Base-by-base conservation (phyloP, 345 rosid species). In the Acer negundo region DNA sequence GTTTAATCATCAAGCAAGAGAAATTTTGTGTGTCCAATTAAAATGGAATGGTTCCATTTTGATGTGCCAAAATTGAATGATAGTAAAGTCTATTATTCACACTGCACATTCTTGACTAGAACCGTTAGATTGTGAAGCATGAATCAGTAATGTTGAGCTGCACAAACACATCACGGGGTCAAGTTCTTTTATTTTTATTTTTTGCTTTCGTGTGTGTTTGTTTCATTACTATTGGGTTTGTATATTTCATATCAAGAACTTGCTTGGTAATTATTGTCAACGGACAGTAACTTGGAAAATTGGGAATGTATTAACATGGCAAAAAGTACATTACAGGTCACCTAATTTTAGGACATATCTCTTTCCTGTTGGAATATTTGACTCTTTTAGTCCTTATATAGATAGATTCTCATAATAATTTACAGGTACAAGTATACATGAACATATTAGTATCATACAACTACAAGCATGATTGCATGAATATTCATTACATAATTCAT, bases 1-100 rank as follows among this genome's bases (percentile, higher is more conserved):
- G 49, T 73, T 74, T 64, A 49, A 28, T 76, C 38, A 76, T 44
- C 31, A 22, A 64, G 71, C 78, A 44, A 64, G 67, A 55, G 49
- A 35, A 56, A 68, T 55, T 84, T 76, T 46, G 28, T 65, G 55
- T 58, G 23, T 69, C 65, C 26, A 70, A 42, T 10, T 24, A 80
- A 73, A 69, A 23, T 64, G 78, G 55, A 62, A 55, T 46, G 70
- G 40, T 59, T 38, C n/a, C 58, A 70, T 80, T 16, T 40, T 26
- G 28, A 31, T 46, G 31, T 44, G 12, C 51, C 71, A 63, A 35
- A 35, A 35, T 35, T 0, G 4, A 35, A 35, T 4, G 38, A 35
- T 35, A 35, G 38, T 35, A 35, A 35, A 35, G 38, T 35, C 38
- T 35, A 35, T 35, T 4, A 35, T 35, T 35, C 22, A 0, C 35